A percentile compares a stretch with the other conserved stretches of the same genome.
These are phyloP conservation scores for Penicillium ochrochloron DNA, from an alignment of 495 filamentous ascomycete species.

Conservation along the genomic window DNA sequence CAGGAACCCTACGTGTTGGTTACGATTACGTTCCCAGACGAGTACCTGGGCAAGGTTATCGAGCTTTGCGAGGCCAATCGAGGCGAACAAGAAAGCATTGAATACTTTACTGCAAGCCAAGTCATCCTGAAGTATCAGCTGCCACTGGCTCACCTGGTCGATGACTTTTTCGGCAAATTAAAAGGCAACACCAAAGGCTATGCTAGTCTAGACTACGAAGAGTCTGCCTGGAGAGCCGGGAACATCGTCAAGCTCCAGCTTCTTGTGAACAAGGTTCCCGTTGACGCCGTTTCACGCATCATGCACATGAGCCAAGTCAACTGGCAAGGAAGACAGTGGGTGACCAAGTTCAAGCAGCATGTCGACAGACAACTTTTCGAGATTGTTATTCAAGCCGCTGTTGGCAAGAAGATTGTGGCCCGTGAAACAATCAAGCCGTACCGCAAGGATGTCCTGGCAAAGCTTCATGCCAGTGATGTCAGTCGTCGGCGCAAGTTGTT, in stretches of 20 bases:
- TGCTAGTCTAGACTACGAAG: conserved; percentile 92
- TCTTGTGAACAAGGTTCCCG: conserved; percentile 88
- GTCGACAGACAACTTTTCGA: conserved; percentile 97
- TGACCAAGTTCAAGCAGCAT: conserved; percentile 95
- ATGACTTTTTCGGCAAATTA: conserved; percentile 96
- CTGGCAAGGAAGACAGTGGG: conserved; percentile 81
- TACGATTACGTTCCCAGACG: conserved; percentile 90
- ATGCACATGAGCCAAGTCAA: conserved; percentile 81
- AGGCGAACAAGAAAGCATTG: conserved; percentile 80
- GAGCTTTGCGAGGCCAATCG: conserved; percentile 92
- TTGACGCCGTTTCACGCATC: conserved; percentile 92
- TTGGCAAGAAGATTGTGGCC: conserved; percentile 82
- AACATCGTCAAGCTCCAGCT: conserved; percentile 89
- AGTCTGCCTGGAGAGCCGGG: conserved; percentile 81
- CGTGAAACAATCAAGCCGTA: conserved; percentile 97
- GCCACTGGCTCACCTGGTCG: conserved; percentile 84
- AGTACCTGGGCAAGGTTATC: conserved; percentile 91
- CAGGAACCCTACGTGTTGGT: conserved; percentile 86
- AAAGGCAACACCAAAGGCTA: conserved; percentile 86
- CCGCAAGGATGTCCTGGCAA: conserved; percentile 90
- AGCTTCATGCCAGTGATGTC: conserved; percentile 91
- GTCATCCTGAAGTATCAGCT: conserved; percentile 94
- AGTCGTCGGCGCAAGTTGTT: conserved; percentile 81
- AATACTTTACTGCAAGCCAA: conserved; percentile 92
- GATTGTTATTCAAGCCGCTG: conserved; percentile 90